Evolutionary conservation across 257 asterid genomes (phyloP), one percentile per base, ranked within the genome.

Genomic region (Solanum corneliomulleri): DNA sequence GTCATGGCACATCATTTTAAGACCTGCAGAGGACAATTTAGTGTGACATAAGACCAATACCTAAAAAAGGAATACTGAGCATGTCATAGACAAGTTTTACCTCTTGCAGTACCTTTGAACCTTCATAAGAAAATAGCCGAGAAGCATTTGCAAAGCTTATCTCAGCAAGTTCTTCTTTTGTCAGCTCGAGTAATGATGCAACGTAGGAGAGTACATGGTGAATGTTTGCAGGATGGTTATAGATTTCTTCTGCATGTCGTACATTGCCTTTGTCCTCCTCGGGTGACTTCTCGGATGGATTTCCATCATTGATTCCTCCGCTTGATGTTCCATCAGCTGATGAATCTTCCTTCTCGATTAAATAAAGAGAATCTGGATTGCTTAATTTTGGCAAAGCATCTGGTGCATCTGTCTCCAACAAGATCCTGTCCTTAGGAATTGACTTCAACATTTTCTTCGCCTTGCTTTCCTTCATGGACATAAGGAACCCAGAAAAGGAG

Each of bases 321-420:
- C 83, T 41, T 80, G 85, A 47, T 81, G 2, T 37, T 81, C 86
- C 92, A 62, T 89, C 74, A 14, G 47, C 11, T 60, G 85, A 44
- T 33, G 88, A 80, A 86, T 7, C 88, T 83, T 91, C 92, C 6
- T 76, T 66, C 39, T 76, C 92, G 35, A 93, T 56, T 88, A 85
- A 74, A 83, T 91, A 89, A 7, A 94, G 89, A 41, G 95, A 88
- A 72, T 89, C 92, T 4, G 85, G 69, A 82, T 69, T 56, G 25
- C 37, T 86, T 47, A 86, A 56, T 70, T 88, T 89, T 42, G 99
- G 99, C 35, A 86, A 89, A 84, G 97, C 99, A 88, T 95, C 99
- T 3, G 99, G 99, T 1, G 99, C 95, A 90, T 97, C 99, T 1
- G 99, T 97, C 93, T 97, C 99, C 91, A 97, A 90, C 91, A 97